Base-by-base conservation (phyloP, 768 basidiomycete species). In the Sarcomyxa edulis region DNA sequence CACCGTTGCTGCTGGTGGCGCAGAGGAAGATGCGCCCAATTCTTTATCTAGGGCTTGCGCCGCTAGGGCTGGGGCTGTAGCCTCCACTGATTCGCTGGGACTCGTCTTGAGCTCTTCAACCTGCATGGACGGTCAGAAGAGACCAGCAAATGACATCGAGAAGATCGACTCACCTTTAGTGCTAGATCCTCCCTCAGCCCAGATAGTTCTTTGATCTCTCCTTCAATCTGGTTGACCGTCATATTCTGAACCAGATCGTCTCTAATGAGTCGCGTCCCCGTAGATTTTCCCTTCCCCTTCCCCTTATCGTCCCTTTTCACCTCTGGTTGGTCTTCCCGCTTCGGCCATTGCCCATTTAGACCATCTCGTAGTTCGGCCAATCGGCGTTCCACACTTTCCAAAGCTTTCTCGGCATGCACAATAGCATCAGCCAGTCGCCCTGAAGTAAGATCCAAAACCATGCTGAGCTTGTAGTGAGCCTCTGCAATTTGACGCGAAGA, bases 401-500 rank as follows among this genome's bases (percentile, higher is more conserved):
- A 64, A 0, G 92, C 91, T 42, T 76, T 75, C 58, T 87, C 78
- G 1, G 85, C 90, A 40, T 96, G 89, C 10, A 57, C 48, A 29
- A 97, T 86, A 2, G 94, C 84, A 40, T 90, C 87, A 10, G 80
- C 69, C 5, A 94, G 77, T 8, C 84, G 76, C 3, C 89, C 88
- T 0, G 92, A 77, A 1, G 89, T 92, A 44, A 95, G 76, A 56
- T 97, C 94, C 27, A 93, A 81, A 9, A 88, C 92, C 56, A 95
- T 90, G 53, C 88, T 91, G 46, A 97, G 73, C 55, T 94, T 93
- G 56, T 92, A 96, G 58, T 96, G 91, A 5, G 84, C 90, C 55
- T 93, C 91, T 0, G 94, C 91, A 48, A 96, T 83, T 49, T 94
- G 88, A 30, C 94, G 84, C 4, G 91, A 93, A n/a, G 86, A 86